Percentiles rank a stretch among this genome's conserved stretches.
Evolutionary conservation across 331 rosid species (phyloP).

Genomic region (Spiraea crenata): DNA sequence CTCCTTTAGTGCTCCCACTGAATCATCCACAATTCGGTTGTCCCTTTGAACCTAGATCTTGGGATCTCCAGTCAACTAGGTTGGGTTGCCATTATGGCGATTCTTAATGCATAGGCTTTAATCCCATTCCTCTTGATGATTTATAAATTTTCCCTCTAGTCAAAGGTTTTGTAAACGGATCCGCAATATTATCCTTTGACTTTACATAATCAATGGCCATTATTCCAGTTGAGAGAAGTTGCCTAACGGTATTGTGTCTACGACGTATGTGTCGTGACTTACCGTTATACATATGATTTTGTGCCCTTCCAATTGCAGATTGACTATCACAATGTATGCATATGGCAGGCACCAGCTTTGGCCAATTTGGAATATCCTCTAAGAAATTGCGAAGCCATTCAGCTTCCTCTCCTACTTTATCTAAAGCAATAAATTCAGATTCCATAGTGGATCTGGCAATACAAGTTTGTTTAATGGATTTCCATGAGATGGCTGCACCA

Average conservation of each 20-base stretch:
- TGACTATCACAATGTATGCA: not conserved
- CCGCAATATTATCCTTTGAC: not conserved
- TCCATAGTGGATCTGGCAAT: not conserved
- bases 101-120: not conserved
- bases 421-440: not conserved
- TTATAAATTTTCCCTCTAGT: not conserved
- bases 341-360: not conserved
- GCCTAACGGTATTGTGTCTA: not conserved
- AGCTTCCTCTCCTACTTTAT: not conserved
- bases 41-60: conserved; percentile 5
- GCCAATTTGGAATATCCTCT: not conserved
- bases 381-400: not conserved
- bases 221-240: not conserved
- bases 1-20: not conserved
- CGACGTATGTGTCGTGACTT: not conserved
- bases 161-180: not conserved
- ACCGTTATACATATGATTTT: not conserved
- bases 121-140: not conserved
- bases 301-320: not conserved
- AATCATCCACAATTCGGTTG: not conserved
- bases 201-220: not conserved
- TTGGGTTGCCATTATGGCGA: not conserved
- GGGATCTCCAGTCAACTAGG: not conserved
- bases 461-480: not conserved
- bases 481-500: not conserved